phyloP scores from a whole-genome alignment of 2,329 filamentous ascomycete genomes.

The Clonostachys solani region DNA sequence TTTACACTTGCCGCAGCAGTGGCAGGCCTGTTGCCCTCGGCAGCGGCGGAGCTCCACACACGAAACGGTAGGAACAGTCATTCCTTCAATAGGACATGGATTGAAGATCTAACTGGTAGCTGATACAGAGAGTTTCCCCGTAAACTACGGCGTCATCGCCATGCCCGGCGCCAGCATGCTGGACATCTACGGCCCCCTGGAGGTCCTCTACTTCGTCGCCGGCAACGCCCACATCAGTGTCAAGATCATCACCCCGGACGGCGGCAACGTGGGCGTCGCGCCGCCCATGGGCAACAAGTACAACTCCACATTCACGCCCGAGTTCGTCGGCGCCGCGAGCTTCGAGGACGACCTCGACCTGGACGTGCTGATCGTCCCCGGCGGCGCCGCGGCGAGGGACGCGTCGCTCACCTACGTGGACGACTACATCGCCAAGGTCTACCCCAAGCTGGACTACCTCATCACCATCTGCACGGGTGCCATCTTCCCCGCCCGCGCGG shows the following conservation, averaged over 20 bases:
- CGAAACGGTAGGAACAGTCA: too few relatives aligned
- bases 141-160: slow-evolving; percentile 9
- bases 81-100: too few relatives aligned
- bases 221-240: slow-evolving; percentile 2
- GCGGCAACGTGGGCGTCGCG: neutral
- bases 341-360: slow-evolving; percentile 13
- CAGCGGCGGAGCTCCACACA: too few relatives aligned
- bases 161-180: slow-evolving; percentile 11
- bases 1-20: too few relatives aligned
- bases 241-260: slow-evolving; percentile 2
- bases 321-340: slow-evolving; percentile 1
- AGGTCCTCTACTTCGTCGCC: slow-evolving; percentile 10
- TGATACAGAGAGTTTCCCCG: neutral
- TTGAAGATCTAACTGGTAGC: too few relatives aligned
- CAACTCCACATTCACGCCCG: slow-evolving; percentile 2
- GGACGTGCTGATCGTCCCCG: slow-evolving; percentile 61
- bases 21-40: too few relatives aligned
- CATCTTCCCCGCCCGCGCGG: slow-evolving; percentile 51
- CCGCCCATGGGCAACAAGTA: neutral
- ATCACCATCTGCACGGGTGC: slow-evolving; percentile 66
- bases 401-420: slow-evolving; percentile 25
- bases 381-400: slow-evolving; percentile 46
- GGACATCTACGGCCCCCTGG: slow-evolving; percentile 12
- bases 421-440: slow-evolving; percentile 28
- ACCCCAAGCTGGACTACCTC: slow-evolving; percentile 45